These are phyloP conservation scores for Candida nonsorbophila DNA, from an alignment of 805 yeast species.

Conservation along the genomic window DNA sequence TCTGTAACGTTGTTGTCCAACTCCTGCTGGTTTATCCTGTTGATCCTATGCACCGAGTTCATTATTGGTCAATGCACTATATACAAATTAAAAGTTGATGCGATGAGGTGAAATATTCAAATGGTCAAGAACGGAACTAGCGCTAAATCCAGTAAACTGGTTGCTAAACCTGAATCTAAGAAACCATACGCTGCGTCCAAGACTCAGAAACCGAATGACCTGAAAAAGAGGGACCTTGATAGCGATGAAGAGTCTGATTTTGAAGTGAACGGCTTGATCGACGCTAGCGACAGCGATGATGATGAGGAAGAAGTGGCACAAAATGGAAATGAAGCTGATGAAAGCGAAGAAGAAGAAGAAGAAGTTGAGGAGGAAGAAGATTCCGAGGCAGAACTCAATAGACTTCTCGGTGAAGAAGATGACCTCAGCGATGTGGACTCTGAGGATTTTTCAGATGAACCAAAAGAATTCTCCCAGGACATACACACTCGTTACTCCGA, in stretches of 20 bases:
- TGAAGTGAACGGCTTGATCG: slow-evolving; percentile 34
- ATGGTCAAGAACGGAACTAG: too few species aligned
- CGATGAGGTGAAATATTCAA: slow-evolving; percentile 1
- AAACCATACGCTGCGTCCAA: too few species aligned
- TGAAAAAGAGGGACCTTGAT: slow-evolving; percentile 11
- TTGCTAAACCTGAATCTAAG: too few species aligned
- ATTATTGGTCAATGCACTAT: slow-evolving; percentile 10
- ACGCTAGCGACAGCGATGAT: slow-evolving; percentile 35
- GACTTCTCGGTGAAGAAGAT: slow-evolving; percentile 53
- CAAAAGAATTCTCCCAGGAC: slow-evolving; percentile 40
- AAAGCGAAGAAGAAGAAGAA: slow-evolving; percentile 12
- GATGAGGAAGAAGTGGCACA: slow-evolving; percentile 17
- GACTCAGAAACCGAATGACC: slow-evolving; percentile 13
- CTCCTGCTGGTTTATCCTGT: slow-evolving; percentile 61
- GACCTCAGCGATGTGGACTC: slow-evolving; percentile 34
- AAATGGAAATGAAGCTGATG: slow-evolving; percentile 7
- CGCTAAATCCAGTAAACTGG: too few species aligned
- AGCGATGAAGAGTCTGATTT: slow-evolving; percentile 26
- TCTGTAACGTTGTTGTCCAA: slow-evolving; percentile 53
- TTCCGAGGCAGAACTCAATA: slow-evolving; percentile 60
- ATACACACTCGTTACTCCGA: slow-evolving; percentile 56
- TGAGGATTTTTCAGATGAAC: slow-evolving; percentile 49
- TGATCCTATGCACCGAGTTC: slow-evolving; percentile 41
- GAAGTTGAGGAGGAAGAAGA: slow-evolving; percentile 33
- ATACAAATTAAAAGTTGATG: not conserved